Evolutionary conservation across 176 grass and related monocot genomes (phyloP).

Genomic region (Bonia amplexicaulis): DNA sequence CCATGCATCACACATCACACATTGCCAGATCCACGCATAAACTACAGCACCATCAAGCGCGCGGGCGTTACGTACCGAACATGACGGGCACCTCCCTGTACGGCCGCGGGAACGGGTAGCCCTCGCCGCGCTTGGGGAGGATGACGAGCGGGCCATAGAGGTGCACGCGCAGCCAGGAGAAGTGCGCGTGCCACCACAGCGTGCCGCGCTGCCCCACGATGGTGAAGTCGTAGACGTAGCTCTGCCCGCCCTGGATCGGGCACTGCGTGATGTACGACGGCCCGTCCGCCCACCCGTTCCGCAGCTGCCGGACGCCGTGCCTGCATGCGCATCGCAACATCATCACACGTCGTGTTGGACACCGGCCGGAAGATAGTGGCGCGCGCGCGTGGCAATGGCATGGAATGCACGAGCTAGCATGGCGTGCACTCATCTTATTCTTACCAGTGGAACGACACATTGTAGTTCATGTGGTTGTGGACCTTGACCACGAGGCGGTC

Average conservation of each 20-base stretch:
- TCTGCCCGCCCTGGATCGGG: conserved; percentile 55
- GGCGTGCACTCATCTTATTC: background rate
- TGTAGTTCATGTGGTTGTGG: conserved; percentile 59
- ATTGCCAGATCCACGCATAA: background rate
- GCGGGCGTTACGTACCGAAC: conserved; percentile 38
- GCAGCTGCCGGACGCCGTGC: conserved; percentile 65
- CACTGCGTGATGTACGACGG: conserved; percentile 76
- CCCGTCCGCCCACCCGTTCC: conserved; percentile 67
- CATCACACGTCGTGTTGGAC: background rate
- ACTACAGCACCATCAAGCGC: background rate
- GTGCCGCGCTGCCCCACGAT: conserved; percentile 63
- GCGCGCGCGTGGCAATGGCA: background rate
- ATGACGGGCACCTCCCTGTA: conserved; percentile 66
- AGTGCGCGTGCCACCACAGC: conserved; percentile 89
- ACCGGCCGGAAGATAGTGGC: background rate
- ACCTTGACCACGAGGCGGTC: conserved; percentile 73
- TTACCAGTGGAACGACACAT: conserved; percentile 80
- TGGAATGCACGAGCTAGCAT: background rate
- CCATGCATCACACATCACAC: background rate
- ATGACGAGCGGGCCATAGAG: conserved; percentile 69
- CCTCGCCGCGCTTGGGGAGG: conserved; percentile 43
- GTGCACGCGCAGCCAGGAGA: conserved; percentile 70
- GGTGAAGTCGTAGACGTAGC: conserved; percentile 57
- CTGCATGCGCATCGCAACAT: background rate
- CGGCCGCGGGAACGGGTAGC: conserved; percentile 66